phyloP scores from a whole-genome alignment of 306 rosid species.

The Spatholobus suberectus region DNA sequence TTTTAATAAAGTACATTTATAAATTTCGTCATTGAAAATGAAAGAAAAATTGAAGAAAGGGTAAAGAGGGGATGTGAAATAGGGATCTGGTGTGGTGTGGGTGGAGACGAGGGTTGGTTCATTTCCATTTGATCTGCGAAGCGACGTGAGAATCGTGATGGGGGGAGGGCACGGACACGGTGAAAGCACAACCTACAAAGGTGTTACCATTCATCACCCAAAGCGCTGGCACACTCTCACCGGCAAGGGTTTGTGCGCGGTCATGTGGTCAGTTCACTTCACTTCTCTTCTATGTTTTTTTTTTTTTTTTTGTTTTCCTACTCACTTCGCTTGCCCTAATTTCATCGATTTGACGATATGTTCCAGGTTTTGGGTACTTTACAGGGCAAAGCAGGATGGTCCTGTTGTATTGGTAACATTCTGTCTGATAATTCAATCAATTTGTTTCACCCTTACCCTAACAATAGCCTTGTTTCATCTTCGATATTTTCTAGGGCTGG shows the following conservation, averaged over 20 bases:
- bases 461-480: neutral
- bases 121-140: neutral
- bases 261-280: slow-evolving; percentile 75
- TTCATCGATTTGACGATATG: neutral
- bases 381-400: slow-evolving; percentile 96
- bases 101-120: too few relatives aligned
- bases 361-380: slow-evolving; percentile 89
- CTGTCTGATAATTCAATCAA: neutral
- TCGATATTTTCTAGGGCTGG: slow-evolving; percentile 71
- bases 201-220: slow-evolving; percentile 51
- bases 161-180: slow-evolving; percentile 57
- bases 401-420: slow-evolving; percentile 87
- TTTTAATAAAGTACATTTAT: neutral
- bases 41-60: neutral
- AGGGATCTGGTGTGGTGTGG: too few relatives aligned
- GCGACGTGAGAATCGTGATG: slow-evolving; percentile 6
- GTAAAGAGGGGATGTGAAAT: neutral
- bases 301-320: too few relatives aligned
- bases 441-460: neutral
- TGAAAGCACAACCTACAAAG: slow-evolving; percentile 48
- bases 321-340: slow-evolving; percentile 20
- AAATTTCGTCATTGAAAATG: neutral
- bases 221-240: slow-evolving; percentile 92
- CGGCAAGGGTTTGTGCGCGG: slow-evolving; percentile 96
- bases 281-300: neutral